Conservation (phyloP, 306 rosid species). For the Pyrus betulifolia region DNA sequence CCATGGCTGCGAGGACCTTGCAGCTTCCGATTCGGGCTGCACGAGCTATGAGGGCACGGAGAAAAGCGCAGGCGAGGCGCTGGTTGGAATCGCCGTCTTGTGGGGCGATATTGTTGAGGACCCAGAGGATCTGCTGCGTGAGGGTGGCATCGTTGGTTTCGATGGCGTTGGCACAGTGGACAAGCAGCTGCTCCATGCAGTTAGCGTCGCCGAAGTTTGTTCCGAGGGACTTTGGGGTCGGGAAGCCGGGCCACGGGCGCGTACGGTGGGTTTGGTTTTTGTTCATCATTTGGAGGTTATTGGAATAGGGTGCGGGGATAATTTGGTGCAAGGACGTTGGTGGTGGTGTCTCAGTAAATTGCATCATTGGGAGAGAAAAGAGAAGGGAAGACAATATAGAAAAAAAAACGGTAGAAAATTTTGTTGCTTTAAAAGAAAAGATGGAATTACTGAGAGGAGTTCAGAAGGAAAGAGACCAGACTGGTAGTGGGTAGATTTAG, state of each 20-base stretch:
- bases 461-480: constrained; percentile 55
- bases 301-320: constrained; percentile 21
- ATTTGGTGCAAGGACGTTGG: constrained; percentile 37
- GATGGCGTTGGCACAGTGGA: constrained; percentile 88
- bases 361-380: constrained; percentile 40
- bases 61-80: constrained; percentile 73
- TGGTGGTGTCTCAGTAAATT: constrained; percentile 43
- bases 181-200: constrained; percentile 85
- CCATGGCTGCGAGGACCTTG: constrained; percentile 44
- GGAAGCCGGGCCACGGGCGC: constrained; percentile 71
- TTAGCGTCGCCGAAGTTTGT: constrained; percentile 59
- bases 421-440: not conserved
- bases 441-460: constrained; percentile 10
- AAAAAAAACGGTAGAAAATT: not conserved
- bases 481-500: constrained; percentile 34
- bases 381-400: not conserved
- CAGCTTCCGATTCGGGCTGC: constrained; percentile 57
- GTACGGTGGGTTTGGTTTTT: constrained; percentile 41
- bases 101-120: constrained; percentile 75
- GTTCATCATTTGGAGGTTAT: constrained; percentile 49
- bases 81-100: constrained; percentile 89
- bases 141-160: constrained; percentile 74
- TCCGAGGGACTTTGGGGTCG: constrained; percentile 46
- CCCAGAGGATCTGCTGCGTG: constrained; percentile 93
- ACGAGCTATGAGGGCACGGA: constrained; percentile 65